Base-by-base conservation (phyloP, 495 filamentous ascomycete genomes). In the Annulohypoxylon stygium region DNA sequence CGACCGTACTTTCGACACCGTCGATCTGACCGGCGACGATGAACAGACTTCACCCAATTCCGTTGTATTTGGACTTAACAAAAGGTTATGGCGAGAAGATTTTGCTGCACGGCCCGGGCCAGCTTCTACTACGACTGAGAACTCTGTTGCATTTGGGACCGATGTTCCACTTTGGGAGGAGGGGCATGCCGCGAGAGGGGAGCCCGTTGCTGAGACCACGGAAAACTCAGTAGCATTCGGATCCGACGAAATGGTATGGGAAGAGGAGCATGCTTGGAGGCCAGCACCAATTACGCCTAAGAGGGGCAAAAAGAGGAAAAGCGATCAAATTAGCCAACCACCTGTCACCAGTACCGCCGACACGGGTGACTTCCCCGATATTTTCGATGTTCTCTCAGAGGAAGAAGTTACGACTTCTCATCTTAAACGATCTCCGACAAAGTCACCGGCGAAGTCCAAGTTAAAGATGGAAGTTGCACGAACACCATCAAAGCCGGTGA, bases 21-120 rank as follows among this genome's bases (percentile, higher is more conserved):
- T 96, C 63, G 93, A 96, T 74, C 78, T 97, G 43, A 96, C 93
- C 1, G 88, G 85, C 12, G 89, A 88, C 43, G 88, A 81, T 74
- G 68, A 64, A 73, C 78, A 20, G 69, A 79, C 41, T 53, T 81
- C 45, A 33, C 73, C 83, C 18, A 81, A 78, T 54, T 83, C 83
- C 5, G 61, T 84, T 65, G 81, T 81, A 4, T 86, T 91, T 77
- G 83, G 85, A 9, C 87, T 89, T 14, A 80, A 88, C 36, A 82
- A 79, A 41, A 78, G 77, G 37, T 37, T 92, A 68, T 93, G 90
- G 91, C 81, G 80, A 14, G 90, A 91, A 71, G 88, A 89, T 33
- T 83, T 81, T 75, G 80, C 80, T 48, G 69, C 76, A 5, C 76
- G 81, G 16, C 76, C 81, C 0, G 80, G 75, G 59, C 81, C 80